Base-by-base conservation (phyloP, 257 asterid species). In the Salvia rosmarinus region DNA sequence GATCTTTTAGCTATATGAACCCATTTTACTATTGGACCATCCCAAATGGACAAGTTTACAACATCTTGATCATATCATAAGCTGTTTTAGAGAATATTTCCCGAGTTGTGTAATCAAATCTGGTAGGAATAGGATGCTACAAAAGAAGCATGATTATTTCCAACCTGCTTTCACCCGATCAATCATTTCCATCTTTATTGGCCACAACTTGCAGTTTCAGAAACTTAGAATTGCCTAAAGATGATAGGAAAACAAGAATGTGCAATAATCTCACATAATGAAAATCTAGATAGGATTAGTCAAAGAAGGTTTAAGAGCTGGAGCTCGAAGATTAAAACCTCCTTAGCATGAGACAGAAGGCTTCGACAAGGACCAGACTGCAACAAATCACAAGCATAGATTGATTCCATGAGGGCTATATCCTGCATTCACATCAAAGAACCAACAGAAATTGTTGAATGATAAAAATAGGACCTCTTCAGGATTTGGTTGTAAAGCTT, bases 321-420 rank as follows among this genome's bases (percentile, higher is more conserved):
- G 78, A 94, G 96, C 85, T 94, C 98, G 57, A 94, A 91, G 42
- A 89, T 64, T 56, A 94, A 75, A 35, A 94, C 95, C 89, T 92
- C 98, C 35, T 82, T 90, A 3, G 86, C 87, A 83, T 92, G 97
- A 64, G 98, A 88, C 84, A 92, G 74, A 51, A 92, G 95, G 83
- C 97, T 91, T 62, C 98, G 90, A 6, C 96, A 87, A 71, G 97
- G 98, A 55, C 98, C 98, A 84, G 85, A 94, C 97, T 91, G 90
- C 84, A 86, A 64, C 56, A 1, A 61, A 14, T 16, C 21, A 75
- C 5, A 50, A 72, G 46, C 54, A 72, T 56, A 64, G 64, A 70
- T 52, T 55, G 61, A 71, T 52, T 49, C 32, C 23, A 6, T 20
- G 42, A 51, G 28, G 19, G 9, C 9, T 9, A 4, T 37, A 9